Percentiles rank a stretch among this genome's conserved stretches.
These are phyloP conservation scores for Nadsonia commutata DNA, from an alignment of 1,139 yeast genomes.

Conservation along the genomic window DNA sequence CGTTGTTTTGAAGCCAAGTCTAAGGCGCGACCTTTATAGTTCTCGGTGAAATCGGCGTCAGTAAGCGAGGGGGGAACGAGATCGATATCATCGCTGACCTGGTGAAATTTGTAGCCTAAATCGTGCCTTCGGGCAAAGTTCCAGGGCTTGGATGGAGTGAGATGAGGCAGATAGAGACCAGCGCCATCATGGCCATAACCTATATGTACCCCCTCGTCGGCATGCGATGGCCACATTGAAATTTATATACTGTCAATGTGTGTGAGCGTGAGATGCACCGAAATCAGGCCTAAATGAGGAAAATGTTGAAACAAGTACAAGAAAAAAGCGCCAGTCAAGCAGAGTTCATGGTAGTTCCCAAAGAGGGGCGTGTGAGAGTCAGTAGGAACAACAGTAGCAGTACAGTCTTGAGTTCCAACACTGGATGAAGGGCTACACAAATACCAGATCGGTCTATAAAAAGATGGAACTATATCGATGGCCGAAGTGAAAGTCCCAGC, in stretches of 20 bases:
- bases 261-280: too few species aligned
- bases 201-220: conserved; percentile 8
- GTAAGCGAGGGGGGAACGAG: conserved; percentile 6
- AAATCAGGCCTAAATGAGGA: too few species aligned
- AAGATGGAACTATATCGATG: too few species aligned
- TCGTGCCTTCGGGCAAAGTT: conserved; percentile 14
- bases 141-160: conserved; percentile 12
- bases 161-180: conserved; percentile 11
- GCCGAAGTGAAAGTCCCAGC: too few species aligned
- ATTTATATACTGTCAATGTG: neutral
- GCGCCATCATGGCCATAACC: conserved; percentile 15
- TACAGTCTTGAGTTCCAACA: too few species aligned
- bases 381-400: too few species aligned
- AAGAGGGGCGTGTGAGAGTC: too few species aligned
- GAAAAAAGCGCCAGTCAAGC: too few species aligned
- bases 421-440: too few species aligned
- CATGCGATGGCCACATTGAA: conserved; percentile 10
- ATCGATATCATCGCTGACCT: conserved; percentile 6
- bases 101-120: conserved; percentile 10
- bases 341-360: too few species aligned
- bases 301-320: too few species aligned
- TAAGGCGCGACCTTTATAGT: neutral
- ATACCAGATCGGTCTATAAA: too few species aligned
- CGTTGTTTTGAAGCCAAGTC: neutral
- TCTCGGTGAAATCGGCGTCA: neutral